Evolutionary conservation across 2,329 filamentous ascomycete species (phyloP), one percentile per base, ranked within the genome.

Genomic region (Aspergillus glaucus): DNA sequence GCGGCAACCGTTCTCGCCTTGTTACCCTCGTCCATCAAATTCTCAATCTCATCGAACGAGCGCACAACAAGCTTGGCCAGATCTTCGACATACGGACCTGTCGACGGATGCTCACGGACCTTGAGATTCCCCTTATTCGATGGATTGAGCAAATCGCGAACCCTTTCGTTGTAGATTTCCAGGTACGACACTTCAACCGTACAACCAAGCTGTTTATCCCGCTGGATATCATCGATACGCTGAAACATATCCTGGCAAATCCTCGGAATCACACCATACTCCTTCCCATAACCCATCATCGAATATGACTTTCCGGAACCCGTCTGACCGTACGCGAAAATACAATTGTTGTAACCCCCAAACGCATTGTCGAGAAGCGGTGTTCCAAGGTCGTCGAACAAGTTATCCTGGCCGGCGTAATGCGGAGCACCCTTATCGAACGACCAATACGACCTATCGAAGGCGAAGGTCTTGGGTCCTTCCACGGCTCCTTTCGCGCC

Each of bases 231-330:
- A 22, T 75, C 75, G 64, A 98, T 98, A 55, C 92, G 80, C 64
- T 86, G 82, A 68, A 98, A 98, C 90, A 98, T 97, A 62, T 95
- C 86, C 74, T 93, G 88, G 69, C 93, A 98, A 73, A 98, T 98
- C 62, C 84, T 87, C 42, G 94, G 93, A 54, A 97, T 97, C 55
- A 98, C 93, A 68, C 93, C 93, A 50, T 90, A 81, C 64, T 98
- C 92, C 62, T 92, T 86, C 47, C 93, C 93, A 72, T 97, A 98
- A 44, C 93, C 93, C 93, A 98, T 98, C 92, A 98, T 98, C 28
- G 91, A 96, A 71, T 98, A 98, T 14, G 90, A 96, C 74, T 98
- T 98, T 71, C 93, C 93, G 1, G 93, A 97, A 58, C 93, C 93
- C 2, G 93, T 98, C 75, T 98, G 93, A 15, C 93, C 93, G 66